phyloP scores from a whole-genome alignment of 169 alveolate species.

The Pseudocohnilembus persalinus region DNA sequence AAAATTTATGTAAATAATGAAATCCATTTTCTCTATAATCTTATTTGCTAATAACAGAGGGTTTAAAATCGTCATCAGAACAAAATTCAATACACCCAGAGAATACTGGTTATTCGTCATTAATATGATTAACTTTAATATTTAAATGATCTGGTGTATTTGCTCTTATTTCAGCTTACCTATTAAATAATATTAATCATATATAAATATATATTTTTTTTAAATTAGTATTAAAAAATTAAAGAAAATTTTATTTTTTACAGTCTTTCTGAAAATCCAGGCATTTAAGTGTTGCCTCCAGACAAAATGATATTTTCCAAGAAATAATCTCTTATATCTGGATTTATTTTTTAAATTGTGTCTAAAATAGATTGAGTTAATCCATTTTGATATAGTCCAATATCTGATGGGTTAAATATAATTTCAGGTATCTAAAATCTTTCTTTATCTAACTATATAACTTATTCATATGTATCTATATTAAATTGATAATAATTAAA shows the following conservation, averaged over 20 bases:
- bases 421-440: conserved; percentile 42
- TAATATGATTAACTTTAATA: conserved; percentile 4
- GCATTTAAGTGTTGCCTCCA: conserved; percentile 13
- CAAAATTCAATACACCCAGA: not conserved
- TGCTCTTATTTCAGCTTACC: conserved; percentile 6
- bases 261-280: conserved; percentile 18
- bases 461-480: not conserved
- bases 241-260: not conserved
- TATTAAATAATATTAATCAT: not conserved
- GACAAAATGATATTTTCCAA: conserved; percentile 20
- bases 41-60: conserved; percentile 3
- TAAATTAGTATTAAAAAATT: not conserved
- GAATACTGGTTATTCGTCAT: not conserved
- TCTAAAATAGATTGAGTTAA: not conserved
- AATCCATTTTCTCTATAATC: conserved; percentile 31
- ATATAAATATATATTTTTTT: not conserved
- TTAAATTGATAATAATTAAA: not conserved
- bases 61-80: not conserved
- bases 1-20: not conserved
- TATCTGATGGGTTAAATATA: conserved; percentile 30
- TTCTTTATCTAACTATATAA: conserved; percentile 33
- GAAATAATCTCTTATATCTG: conserved; percentile 19
- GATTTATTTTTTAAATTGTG: conserved; percentile 6
- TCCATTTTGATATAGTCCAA: conserved; percentile 22
- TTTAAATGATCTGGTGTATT: conserved; percentile 28